These are phyloP conservation scores for Syzygium aqueum DNA, from an alignment of 345 rosid species.

Conservation along the genomic window DNA sequence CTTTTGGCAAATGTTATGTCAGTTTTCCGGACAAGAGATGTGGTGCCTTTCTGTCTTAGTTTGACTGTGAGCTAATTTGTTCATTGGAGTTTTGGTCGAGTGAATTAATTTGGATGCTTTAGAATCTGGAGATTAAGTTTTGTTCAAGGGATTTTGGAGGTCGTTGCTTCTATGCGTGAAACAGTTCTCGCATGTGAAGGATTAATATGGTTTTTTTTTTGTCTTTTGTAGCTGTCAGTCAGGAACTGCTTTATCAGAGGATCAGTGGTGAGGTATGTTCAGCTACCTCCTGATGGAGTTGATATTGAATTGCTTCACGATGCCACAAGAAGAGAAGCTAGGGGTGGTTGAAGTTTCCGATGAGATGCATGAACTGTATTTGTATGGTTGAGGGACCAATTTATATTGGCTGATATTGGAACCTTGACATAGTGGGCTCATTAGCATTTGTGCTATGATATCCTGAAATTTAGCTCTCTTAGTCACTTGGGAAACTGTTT, in stretches of 20 bases:
- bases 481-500: neutral
- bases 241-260: slow-evolving; percentile 99
- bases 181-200: neutral
- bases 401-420: neutral
- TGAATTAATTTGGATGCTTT: neutral
- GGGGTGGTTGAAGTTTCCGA: slow-evolving; percentile 56
- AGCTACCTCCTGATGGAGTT: slow-evolving; percentile 91
- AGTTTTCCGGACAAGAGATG: neutral
- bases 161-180: neutral
- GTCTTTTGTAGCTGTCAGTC: slow-evolving; percentile 73
- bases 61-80: neutral
- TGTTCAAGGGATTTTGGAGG: neutral
- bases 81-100: neutral
- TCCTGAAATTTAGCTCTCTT: neutral
- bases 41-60: neutral
- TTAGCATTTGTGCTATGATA: neutral
- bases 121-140: neutral
- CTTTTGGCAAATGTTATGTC: neutral
- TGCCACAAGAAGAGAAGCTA: slow-evolving; percentile 99
- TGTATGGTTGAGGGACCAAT: neutral
- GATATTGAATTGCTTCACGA: slow-evolving; percentile 96
- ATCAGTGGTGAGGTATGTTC: slow-evolving; percentile 97
- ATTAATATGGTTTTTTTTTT: neutral
- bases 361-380: neutral
- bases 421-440: neutral